Conservation (phyloP, 2,329 filamentous ascomycete species). For the Aspergillus sp. region DNA sequence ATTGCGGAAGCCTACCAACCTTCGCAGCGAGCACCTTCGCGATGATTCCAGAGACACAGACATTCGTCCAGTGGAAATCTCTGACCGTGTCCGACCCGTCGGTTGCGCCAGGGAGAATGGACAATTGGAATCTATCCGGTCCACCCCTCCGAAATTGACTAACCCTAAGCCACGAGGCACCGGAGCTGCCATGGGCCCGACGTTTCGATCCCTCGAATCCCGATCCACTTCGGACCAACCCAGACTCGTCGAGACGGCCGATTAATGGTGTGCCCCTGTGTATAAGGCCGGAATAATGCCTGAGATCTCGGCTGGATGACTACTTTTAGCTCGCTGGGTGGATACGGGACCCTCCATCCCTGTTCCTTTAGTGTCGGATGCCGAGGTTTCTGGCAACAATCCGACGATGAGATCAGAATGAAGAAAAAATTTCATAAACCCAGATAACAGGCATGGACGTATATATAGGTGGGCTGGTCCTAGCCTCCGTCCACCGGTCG, state of each 20-base stretch:
- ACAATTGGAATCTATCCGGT: too few relatives aligned
- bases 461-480: neutral
- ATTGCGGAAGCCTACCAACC: too few relatives aligned
- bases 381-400: slow-evolving; percentile 6
- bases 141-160: neutral
- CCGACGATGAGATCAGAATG: slow-evolving; percentile 1
- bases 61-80: too few relatives aligned
- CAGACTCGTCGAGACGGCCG: slow-evolving; percentile 6
- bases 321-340: slow-evolving; percentile 1
- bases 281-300: slow-evolving; percentile 13
- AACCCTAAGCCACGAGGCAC: slow-evolving; percentile 11
- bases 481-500: neutral
- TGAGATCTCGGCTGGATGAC: slow-evolving; percentile 4
- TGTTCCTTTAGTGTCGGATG: slow-evolving; percentile 1
- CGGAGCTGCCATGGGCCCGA: slow-evolving; percentile 10
- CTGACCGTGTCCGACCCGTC: too few relatives aligned
- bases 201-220: slow-evolving; percentile 3
- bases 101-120: too few relatives aligned
- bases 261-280: slow-evolving; percentile 5
- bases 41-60: too few relatives aligned
- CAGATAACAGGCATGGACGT: neutral
- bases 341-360: slow-evolving; percentile 1
- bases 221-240: slow-evolving; percentile 12
- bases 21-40: too few relatives aligned
- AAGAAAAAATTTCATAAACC: neutral